Base-by-base conservation (phyloP, 1,139 yeast species). In the Arxiozyma slooffiae region DNA sequence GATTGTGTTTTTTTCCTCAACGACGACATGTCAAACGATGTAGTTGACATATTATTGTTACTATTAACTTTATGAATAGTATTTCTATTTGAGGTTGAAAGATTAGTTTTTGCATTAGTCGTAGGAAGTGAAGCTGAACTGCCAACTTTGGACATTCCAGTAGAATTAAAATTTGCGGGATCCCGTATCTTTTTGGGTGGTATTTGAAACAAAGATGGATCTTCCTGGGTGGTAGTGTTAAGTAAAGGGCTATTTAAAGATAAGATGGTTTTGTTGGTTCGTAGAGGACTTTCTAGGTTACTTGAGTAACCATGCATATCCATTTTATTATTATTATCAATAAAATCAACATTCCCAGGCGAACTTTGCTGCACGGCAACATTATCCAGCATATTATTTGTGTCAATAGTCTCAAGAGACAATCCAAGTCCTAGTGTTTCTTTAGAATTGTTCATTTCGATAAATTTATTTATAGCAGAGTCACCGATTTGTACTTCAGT, bases 1-100 rank as follows among this genome's bases (percentile, higher is more conserved):
- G 73, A 69, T 48, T 60, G 63, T 1, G 71, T 60, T 42, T 59
- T 60, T n/a, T 44, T 40, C 37, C 49, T 38, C 8, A 39, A 16
- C 6, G 42, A 30, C 34, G 48, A 30, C n/a, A 23, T 7, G 8
- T 40, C 30, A 16, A 46, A n/a, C 22, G 48, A 39, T 1, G 50
- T 24, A 14, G 49, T n/a, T 7, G 49, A 42, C 11, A 17, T 16
- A 9, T 38, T 38, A 38, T 46, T 38, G 9, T 24, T 40, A 34
- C 16, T 30, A 4, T 30, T 9, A 30, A 30, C 14, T 8, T 30
- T 11, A 30, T 30, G 22, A 8, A 38, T 17, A 9, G 9, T 38
- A 20, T 20, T 20, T 8, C 14, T 11, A n/a, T 38, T 38, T 21
- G 41, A 16, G 14, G 20, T 21, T 38, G 41, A 38, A 21, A 18